These are phyloP conservation scores for Glycyrrhiza uralensis DNA, from an alignment of 306 rosid genomes.

Conservation along the genomic window DNA sequence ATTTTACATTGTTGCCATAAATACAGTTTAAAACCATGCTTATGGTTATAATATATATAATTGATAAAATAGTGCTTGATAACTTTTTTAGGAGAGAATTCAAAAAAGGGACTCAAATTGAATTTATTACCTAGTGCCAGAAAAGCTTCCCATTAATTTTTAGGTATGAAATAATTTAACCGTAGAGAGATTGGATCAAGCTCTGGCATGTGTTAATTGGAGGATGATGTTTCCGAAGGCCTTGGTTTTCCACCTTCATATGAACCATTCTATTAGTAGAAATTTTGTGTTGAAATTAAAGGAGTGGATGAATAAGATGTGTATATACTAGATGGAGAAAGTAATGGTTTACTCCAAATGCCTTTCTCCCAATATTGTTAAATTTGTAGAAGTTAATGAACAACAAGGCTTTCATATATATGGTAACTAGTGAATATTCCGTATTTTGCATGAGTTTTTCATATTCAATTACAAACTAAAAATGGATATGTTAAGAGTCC, in stretches of 20 bases:
- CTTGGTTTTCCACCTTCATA: neutral
- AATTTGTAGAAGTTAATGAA: constrained; percentile 1
- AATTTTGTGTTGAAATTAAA: neutral
- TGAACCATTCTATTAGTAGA: neutral
- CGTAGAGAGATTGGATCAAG: neutral
- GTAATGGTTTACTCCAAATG: neutral
- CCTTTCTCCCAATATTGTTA: neutral
- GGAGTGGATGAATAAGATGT: neutral
- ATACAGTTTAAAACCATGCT: no score
- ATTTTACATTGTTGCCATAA: no score
- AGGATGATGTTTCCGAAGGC: neutral
- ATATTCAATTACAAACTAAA: neutral
- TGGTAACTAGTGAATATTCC: neutral
- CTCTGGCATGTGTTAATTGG: neutral
- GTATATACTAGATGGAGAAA: neutral
- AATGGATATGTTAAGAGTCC: neutral
- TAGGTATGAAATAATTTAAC: neutral
- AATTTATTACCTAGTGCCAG: neutral
- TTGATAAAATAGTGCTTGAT: neutral
- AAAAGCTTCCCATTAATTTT: neutral
- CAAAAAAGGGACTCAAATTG: neutral
- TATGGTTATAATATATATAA: neutral
- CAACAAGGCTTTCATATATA: neutral
- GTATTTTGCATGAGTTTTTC: neutral
- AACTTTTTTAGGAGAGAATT: neutral